Conservation (phyloP, 164 flowering plant species). For the Kingdonia uniflora region DNA sequence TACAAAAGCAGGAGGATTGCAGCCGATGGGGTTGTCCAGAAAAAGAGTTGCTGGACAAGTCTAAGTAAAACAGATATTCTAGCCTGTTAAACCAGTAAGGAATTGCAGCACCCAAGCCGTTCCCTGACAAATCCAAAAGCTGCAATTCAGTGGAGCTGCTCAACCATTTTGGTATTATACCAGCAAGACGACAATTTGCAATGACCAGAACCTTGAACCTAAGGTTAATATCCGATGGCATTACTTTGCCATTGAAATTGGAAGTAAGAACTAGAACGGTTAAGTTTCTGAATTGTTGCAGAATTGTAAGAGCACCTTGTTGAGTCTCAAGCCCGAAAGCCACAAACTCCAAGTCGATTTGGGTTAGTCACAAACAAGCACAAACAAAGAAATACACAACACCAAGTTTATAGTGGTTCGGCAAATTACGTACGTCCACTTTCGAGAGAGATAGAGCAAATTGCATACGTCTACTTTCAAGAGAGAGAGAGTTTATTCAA, state of each 20-base stretch:
- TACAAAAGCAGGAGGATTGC: not conserved
- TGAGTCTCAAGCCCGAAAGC: too few relatives aligned
- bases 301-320: constrained; percentile 2
- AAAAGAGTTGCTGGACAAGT: constrained; percentile 12
- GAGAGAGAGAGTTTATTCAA: too few relatives aligned
- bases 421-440: too few relatives aligned
- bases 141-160: constrained; percentile 9
- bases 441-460: too few relatives aligned
- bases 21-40: constrained; percentile 2
- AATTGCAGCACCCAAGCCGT: constrained; percentile 2
- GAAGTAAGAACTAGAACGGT: not conserved
- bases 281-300: constrained; percentile 10
- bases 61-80: constrained; percentile 11
- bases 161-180: constrained; percentile 8
- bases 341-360: too few relatives aligned
- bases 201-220: constrained; percentile 8
- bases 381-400: too few relatives aligned
- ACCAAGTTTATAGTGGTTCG: too few relatives aligned
- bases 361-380: too few relatives aligned
- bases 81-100: constrained; percentile 8
- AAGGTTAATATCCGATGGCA: not conserved
- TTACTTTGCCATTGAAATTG: constrained; percentile 7
- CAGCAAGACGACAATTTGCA: constrained; percentile 5
- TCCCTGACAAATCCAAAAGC: constrained; percentile 12
- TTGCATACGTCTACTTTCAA: too few relatives aligned